Conservation (phyloP, 352 stramenopile genomes). For the Phytophthora quininea region DNA sequence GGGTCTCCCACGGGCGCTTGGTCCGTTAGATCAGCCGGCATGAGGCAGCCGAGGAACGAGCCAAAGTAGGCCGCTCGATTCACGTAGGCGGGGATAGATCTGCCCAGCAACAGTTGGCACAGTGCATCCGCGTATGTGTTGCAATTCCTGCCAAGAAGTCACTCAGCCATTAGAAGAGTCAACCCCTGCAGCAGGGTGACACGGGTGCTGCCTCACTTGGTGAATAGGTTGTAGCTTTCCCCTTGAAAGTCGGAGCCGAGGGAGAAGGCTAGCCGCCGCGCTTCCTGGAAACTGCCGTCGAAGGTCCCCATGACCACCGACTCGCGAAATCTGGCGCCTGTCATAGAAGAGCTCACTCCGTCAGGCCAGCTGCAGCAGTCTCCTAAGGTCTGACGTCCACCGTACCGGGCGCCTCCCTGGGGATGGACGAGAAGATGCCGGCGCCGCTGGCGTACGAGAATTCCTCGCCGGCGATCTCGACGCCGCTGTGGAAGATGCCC, state of each 20-base stretch:
- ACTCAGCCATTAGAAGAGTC: background rate
- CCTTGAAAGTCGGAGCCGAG: conserved; percentile 87
- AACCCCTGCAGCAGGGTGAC: background rate
- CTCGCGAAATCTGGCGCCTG: conserved; percentile 90
- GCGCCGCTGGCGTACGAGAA: conserved; percentile 93
- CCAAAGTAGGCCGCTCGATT: conserved; percentile 95
- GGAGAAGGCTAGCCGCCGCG: conserved; percentile 83
- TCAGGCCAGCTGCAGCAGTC: background rate
- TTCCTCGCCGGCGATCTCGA: conserved; percentile 92
- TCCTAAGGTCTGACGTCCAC: background rate
- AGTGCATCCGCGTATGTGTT: conserved; percentile 94
- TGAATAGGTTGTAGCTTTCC: conserved; percentile 91
- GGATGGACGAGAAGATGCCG: conserved; percentile 87
- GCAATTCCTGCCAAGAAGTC: conserved; percentile 79
- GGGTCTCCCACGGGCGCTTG: conserved; percentile 70
- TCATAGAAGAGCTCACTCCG: background rate
- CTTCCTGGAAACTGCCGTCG: conserved; percentile 82
- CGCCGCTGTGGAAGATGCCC: conserved; percentile 92
- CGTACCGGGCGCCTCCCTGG: conserved; percentile 69
- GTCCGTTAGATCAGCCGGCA: conserved; percentile 56
- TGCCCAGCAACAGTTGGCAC: conserved; percentile 80
- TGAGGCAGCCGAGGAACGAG: conserved; percentile 85
- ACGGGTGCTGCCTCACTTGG: conserved; percentile 48
- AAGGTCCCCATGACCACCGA: conserved; percentile 91
- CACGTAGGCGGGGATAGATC: conserved; percentile 89